Evolutionary conservation across 148 eudicot genomes (phyloP), one percentile per base, ranked within the genome.

Genomic region (Gaultheria prostrata): DNA sequence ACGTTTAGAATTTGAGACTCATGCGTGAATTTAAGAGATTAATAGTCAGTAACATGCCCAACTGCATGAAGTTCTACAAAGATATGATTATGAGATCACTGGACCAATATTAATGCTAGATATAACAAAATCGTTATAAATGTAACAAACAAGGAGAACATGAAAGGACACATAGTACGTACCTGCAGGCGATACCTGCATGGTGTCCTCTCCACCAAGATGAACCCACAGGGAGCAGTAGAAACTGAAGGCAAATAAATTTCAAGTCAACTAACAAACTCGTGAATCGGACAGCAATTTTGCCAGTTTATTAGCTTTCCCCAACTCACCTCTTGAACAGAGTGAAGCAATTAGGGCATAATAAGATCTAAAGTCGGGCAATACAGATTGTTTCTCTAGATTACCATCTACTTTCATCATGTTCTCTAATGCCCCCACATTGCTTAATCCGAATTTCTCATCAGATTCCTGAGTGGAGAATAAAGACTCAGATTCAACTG

Each of bases 311-410:
- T 89, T 87, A 81, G 97, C 98, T 82, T 88, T 89, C 28, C 81
- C 74, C 28, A 88, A 69, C 82, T 93, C 90, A 56, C 95, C 98
- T 46, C 76, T 84, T 54, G 87, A 87, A 84, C 97, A 93, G 61
- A 93, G 93, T 71, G 95, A 90, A 63, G 87, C 91, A 85, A 93
- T 70, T 88, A 82, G 65, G n/a, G 87, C 78, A 87, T 91, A 93
- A 56, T 89, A 88, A 81, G 94, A 83, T 85, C 89, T 87, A 78
- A 93, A 93, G 84, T 90, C 89, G 81, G 65, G 78, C 26, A 49
- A 57, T 13, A 21, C 28, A 51, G 80, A 56, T 21, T 43, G 51
- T 57, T 82, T 63, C 28, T 82, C 88, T 35, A 77, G 49, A 81
- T 26, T 39, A 45, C 51, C n/a, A 79, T 69, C 49, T 43, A 1